phyloP scores from a whole-genome alignment of 2,329 filamentous ascomycete species.

The Boeremia lycopersici region DNA sequence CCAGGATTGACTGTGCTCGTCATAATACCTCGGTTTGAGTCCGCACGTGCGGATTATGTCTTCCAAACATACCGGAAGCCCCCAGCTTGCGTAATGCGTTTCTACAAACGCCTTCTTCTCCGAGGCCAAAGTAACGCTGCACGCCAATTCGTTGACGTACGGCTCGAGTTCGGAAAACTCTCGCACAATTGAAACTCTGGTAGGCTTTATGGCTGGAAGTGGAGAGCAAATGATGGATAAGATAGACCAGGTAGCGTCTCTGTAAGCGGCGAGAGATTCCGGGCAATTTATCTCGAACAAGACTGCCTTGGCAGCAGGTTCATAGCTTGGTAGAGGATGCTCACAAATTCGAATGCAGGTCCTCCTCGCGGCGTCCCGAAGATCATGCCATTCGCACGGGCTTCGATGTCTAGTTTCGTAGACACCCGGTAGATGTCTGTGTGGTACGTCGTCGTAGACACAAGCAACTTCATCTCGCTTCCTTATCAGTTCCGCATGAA shows the following conservation, averaged over 20 bases:
- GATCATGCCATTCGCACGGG: constrained; percentile 42
- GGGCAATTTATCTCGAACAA: constrained; percentile 61
- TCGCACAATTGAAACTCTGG: constrained; percentile 29
- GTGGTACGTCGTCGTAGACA: constrained; percentile 39
- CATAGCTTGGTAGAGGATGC: constrained; percentile 53
- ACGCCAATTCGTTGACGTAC: constrained; percentile 21
- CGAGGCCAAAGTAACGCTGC: constrained; percentile 51
- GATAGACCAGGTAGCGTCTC: constrained; percentile 60
- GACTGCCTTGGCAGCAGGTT: constrained; percentile 49
- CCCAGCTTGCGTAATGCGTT: constrained; percentile 56
- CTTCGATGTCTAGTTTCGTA: constrained; percentile 4
- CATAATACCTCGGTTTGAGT: constrained; percentile 57
- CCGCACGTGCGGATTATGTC: constrained; percentile 56
- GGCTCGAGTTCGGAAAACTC: constrained; percentile 42
- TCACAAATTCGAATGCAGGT: constrained; percentile 58
- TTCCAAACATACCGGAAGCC: constrained; percentile 50
- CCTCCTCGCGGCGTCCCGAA: constrained; percentile 41
- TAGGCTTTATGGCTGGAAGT: neutral
- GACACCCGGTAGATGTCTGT: neutral
- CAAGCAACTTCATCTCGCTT: constrained; percentile 41
- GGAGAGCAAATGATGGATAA: constrained; percentile 45
- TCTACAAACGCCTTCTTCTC: constrained; percentile 53
- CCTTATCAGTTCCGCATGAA: constrained; percentile 6
- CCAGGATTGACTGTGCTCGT: constrained; percentile 50
- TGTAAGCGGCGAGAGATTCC: constrained; percentile 54